Evolutionary conservation across 2,329 filamentous ascomycete species (phyloP).

Genomic region (Penicillium expansum): DNA sequence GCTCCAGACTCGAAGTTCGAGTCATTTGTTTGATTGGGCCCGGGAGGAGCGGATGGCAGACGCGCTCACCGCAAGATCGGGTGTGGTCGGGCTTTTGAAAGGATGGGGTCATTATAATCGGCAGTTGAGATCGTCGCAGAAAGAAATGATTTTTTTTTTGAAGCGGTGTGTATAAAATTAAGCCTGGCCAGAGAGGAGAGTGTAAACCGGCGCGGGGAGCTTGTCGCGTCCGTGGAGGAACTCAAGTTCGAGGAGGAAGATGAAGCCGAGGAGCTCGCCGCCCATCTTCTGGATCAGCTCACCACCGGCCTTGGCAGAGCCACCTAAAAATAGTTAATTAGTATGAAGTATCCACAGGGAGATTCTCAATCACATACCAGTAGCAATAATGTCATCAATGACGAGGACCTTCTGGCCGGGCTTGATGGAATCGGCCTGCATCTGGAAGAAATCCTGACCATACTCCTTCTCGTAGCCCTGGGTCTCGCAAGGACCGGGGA

Average conservation of each 20-base stretch:
- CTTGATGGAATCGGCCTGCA: conserved; percentile 82
- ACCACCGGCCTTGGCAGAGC: conserved; percentile 83
- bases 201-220: conserved; percentile 78
- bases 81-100: conserved; percentile 2
- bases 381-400: conserved; percentile 98
- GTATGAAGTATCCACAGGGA: background rate
- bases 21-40: background rate
- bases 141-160: conserved; percentile 11
- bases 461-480: conserved; percentile 94
- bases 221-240: conserved; percentile 90
- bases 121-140: conserved; percentile 11
- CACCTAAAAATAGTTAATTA: conserved; percentile 57
- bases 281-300: conserved; percentile 82
- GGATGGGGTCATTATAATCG: conserved; percentile 10
- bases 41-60: background rate
- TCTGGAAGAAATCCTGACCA: conserved; percentile 91
- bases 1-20: background rate
- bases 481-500: conserved; percentile 83
- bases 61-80: conserved; percentile 7
- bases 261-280: conserved; percentile 79
- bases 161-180: conserved; percentile 16
- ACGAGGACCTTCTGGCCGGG: conserved; percentile 85
- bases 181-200: conserved; percentile 68
- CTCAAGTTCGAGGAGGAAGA: conserved; percentile 94
- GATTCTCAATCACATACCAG: conserved; percentile 60